Percentiles rank a stretch among this genome's conserved stretches.
These are phyloP conservation scores for Exutisphaerella laricina DNA, from an alignment of 2,329 filamentous ascomycete species.

Conservation along the genomic window DNA sequence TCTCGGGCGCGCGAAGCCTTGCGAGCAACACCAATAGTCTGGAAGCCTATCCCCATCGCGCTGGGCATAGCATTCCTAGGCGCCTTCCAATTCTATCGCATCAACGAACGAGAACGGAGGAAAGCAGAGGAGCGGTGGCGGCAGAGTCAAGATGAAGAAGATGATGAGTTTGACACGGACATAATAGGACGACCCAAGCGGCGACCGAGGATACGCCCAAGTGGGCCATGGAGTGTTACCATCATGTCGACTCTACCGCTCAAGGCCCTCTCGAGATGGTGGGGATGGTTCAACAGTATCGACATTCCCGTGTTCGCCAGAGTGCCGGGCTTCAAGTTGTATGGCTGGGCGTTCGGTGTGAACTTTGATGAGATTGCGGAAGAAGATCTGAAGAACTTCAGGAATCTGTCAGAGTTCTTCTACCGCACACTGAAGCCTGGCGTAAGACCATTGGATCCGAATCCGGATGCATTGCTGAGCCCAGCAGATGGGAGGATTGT, in stretches of 20 bases:
- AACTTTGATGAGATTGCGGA: conserved; percentile 83
- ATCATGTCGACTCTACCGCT: conserved; percentile 89
- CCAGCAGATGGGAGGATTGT: conserved; percentile 87
- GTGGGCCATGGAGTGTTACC: conserved; percentile 87
- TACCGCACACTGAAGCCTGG: conserved; percentile 92
- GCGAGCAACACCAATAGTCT: conserved; percentile 64
- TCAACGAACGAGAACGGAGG: conserved; percentile 49
- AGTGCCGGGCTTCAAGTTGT: conserved; percentile 84
- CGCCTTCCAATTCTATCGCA: conserved; percentile 75
- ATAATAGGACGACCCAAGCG: conserved; percentile 42
- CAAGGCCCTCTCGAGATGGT: conserved; percentile 82
- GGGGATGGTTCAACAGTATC: conserved; percentile 88
- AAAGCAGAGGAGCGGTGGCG: conserved; percentile 42
- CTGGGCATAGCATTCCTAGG: conserved; percentile 81
- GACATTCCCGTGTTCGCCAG: conserved; percentile 82
- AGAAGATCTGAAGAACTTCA: conserved; percentile 79
- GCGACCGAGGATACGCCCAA: conserved; percentile 64
- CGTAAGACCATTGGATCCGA: conserved; percentile 73
- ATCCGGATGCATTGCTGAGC: conserved; percentile 73
- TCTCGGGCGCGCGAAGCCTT: conserved; percentile 52
- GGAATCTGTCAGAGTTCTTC: conserved; percentile 94
- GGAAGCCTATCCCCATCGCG: conserved; percentile 85
- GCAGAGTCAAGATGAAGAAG: conserved; percentile 33
- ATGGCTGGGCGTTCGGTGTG: conserved; percentile 87
- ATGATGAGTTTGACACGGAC: conserved; percentile 35